Conservation (phyloP, 768 basidiomycete species). For the Suillus luteus region DNA sequence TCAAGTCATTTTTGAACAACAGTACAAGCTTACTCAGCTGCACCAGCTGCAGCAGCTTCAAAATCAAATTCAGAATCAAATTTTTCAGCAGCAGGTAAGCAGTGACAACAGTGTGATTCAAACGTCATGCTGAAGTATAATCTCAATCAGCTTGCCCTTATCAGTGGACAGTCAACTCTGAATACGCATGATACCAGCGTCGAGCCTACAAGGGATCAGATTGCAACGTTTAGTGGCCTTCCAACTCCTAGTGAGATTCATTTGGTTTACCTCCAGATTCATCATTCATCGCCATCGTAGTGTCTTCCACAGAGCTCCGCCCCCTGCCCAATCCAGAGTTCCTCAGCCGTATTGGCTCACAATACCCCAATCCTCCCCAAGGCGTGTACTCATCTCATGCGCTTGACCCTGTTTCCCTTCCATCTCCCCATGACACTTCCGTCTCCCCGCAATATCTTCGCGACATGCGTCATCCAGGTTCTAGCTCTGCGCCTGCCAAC, state of each 20-base stretch:
- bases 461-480: constrained; percentile 36
- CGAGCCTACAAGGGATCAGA: constrained; percentile 38
- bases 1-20: constrained; percentile 67
- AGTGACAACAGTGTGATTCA: not conserved
- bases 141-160: constrained; percentile 61
- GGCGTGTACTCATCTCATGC: constrained; percentile 27
- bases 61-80: constrained; percentile 83
- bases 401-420: constrained; percentile 28
- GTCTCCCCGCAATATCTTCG: constrained; percentile 30
- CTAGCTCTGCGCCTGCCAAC: constrained; percentile 70
- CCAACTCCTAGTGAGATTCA: constrained; percentile 64
- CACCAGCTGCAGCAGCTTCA: constrained; percentile 80
- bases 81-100: constrained; percentile 86
- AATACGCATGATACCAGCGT: constrained; percentile 40
- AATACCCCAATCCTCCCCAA: constrained; percentile 38
- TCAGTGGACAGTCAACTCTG: constrained; percentile 45
- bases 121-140: constrained; percentile 14
- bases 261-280: constrained; percentile 17
- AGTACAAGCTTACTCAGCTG: constrained; percentile 75
- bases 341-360: constrained; percentile 61
- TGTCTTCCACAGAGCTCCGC: constrained; percentile 66
- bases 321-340: constrained; percentile 60
- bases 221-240: constrained; percentile 48
- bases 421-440: constrained; percentile 33
- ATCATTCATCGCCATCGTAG: constrained; percentile 36